Conservation (phyloP, 495 filamentous ascomycete species). For the Hyphodiscus hymeniophilus region DNA sequence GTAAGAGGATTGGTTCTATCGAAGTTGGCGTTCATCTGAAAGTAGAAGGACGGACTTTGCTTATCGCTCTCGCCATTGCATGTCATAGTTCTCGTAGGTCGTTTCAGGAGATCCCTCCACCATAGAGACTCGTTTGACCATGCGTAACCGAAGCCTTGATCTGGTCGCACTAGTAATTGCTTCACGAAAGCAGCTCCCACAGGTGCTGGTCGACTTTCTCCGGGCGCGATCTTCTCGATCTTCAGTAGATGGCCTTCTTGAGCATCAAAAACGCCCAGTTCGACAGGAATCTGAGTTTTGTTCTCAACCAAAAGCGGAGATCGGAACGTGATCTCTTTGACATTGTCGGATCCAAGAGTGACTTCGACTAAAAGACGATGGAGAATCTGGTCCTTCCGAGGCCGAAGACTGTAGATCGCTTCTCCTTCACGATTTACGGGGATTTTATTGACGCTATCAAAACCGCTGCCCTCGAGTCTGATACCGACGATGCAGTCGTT, state of each 20-base stretch:
- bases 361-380: slow-evolving; percentile 91
- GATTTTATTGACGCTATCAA: slow-evolving; percentile 82
- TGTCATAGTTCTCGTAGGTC: slow-evolving; percentile 74
- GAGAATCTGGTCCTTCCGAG: slow-evolving; percentile 72
- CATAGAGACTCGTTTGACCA: slow-evolving; percentile 85
- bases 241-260: slow-evolving; percentile 87
- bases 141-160: slow-evolving; percentile 92
- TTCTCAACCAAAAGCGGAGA: slow-evolving; percentile 97
- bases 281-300: slow-evolving; percentile 91
- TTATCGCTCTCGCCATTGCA: slow-evolving; percentile 79
- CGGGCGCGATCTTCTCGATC: slow-evolving; percentile 94
- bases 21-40: slow-evolving; percentile 82
- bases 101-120: slow-evolving; percentile 85
- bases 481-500: slow-evolving; percentile 70
- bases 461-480: slow-evolving; percentile 84
- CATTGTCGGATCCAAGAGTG: slow-evolving; percentile 79
- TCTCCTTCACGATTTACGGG: slow-evolving; percentile 92
- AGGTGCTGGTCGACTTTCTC: slow-evolving; percentile 82
- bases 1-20: slow-evolving; percentile 75
- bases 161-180: slow-evolving; percentile 82
- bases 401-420: slow-evolving; percentile 73
- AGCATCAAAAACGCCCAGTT: slow-evolving; percentile 86
- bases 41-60: slow-evolving; percentile 79
- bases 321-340: slow-evolving; percentile 95
- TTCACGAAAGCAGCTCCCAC: slow-evolving; percentile 89